Conservation (phyloP, 768 basidiomycete species). For the Postia placenta region DNA sequence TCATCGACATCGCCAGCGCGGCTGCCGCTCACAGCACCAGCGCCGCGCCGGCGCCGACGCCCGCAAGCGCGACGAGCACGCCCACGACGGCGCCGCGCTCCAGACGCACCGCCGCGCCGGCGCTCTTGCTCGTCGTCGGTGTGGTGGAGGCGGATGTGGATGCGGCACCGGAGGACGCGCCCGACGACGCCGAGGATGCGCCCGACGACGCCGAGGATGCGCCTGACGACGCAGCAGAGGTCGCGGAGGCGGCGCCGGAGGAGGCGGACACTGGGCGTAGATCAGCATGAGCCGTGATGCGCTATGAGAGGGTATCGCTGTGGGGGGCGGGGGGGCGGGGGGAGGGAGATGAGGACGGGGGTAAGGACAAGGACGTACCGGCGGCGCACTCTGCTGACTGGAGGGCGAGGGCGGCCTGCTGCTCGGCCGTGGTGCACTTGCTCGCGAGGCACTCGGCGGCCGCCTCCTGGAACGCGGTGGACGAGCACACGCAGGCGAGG, state of each 20-base stretch:
- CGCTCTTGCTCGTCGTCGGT: not conserved
- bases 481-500: conserved; percentile 34
- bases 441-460: conserved; percentile 27
- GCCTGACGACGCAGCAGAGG: conserved; percentile 1
- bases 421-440: conserved; percentile 29
- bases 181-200: conserved; percentile 2
- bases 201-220: conserved; percentile 1
- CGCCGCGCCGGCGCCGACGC: too few species aligned
- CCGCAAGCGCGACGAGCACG: not conserved
- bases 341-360: not conserved
- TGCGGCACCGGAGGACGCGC: conserved; percentile 1
- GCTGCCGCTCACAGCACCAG: not conserved
- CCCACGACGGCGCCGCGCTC: not conserved
- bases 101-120: not conserved
- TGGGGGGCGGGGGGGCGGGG: too few species aligned
- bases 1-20: not conserved
- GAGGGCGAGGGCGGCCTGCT: conserved; percentile 24
- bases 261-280: not conserved
- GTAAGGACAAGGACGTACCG: conserved; percentile 8
- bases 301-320: not conserved
- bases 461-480: conserved; percentile 28
- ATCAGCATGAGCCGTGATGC: too few species aligned
- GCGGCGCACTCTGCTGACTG: conserved; percentile 29
- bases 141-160: not conserved
- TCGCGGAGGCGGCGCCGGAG: not conserved